Evolutionary conservation across 352 stramenopile genomes (phyloP).

Genomic region (Hyaloperonospora arabidopsidis): DNA sequence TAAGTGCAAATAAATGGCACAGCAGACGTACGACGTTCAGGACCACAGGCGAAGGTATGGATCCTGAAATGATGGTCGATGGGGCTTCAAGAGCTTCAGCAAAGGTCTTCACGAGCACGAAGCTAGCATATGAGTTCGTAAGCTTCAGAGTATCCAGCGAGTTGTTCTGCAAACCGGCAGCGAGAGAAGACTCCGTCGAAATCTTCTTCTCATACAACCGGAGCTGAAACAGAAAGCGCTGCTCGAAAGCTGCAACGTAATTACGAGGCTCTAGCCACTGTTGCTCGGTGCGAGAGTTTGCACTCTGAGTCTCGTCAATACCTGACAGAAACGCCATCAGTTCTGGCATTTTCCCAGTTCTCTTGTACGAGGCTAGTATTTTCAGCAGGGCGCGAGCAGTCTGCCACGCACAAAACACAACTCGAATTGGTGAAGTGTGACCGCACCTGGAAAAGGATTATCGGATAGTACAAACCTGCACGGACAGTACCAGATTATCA

Average conservation of each 20-base stretch:
- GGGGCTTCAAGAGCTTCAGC: conserved; percentile 33
- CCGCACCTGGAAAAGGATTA: neutral
- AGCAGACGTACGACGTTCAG: conserved; percentile 32
- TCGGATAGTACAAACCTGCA: conserved; percentile 47
- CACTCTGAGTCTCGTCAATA: conserved; percentile 29
- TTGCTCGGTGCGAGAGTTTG: conserved; percentile 21
- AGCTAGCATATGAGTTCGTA: conserved; percentile 45
- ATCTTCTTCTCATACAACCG: conserved; percentile 36
- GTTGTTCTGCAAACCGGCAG: conserved; percentile 42
- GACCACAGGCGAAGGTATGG: neutral
- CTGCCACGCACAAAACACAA: conserved; percentile 5
- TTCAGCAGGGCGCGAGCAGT: conserved; percentile 45
- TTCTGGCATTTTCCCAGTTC: conserved; percentile 19
- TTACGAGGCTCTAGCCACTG: conserved; percentile 34
- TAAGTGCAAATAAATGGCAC: conserved; percentile 69
- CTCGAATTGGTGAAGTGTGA: conserved; percentile 1
- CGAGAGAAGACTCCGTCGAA: conserved; percentile 18
- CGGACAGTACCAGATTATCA: conserved; percentile 93
- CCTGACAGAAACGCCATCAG: conserved; percentile 37
- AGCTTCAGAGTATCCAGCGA: conserved; percentile 50
- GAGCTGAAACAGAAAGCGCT: conserved; percentile 51
- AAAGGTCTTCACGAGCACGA: conserved; percentile 47
- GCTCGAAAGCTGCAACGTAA: conserved; percentile 47
- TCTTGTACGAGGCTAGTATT: conserved; percentile 28
- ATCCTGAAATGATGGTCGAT: conserved; percentile 25